Conservation (phyloP, 305 asterid species). For the Fraxinus paxiana region DNA sequence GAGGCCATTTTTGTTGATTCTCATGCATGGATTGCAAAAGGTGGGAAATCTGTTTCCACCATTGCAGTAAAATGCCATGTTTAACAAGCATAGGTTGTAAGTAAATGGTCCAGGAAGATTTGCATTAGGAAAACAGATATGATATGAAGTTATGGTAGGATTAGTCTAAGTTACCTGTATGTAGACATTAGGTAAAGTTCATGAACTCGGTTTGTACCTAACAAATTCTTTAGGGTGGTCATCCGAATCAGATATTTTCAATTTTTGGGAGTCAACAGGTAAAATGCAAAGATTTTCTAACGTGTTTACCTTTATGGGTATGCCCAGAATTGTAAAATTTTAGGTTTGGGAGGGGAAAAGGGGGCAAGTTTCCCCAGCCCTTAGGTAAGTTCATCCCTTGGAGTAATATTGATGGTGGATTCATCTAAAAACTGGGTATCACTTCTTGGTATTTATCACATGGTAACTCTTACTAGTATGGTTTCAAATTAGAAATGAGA, state of each 20-base stretch:
- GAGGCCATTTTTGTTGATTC: too few species aligned
- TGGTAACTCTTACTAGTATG: neutral
- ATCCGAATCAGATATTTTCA: neutral
- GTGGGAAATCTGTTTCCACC: neutral
- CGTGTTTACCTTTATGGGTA: neutral
- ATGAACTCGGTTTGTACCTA: neutral
- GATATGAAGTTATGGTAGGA: neutral
- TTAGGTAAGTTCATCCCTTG: neutral
- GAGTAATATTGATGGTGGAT: neutral
- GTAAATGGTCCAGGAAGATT: neutral
- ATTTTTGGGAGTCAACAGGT: neutral
- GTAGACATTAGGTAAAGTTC: neutral
- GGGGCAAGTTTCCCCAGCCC: neutral
- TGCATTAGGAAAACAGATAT: neutral
- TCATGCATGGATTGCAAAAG: neutral
- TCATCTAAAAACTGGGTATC: neutral
- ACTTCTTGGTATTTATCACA: neutral
- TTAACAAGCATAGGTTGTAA: neutral
- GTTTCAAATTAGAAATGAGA: neutral
- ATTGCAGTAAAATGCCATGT: neutral
- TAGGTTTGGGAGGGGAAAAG: neutral
- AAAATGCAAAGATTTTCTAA: neutral
- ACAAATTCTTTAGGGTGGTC: neutral
- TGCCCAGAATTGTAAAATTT: neutral
- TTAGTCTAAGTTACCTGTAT: neutral